Base-by-base conservation (phyloP, 2,329 filamentous ascomycete genomes). In the Fusarium metavorans region DNA sequence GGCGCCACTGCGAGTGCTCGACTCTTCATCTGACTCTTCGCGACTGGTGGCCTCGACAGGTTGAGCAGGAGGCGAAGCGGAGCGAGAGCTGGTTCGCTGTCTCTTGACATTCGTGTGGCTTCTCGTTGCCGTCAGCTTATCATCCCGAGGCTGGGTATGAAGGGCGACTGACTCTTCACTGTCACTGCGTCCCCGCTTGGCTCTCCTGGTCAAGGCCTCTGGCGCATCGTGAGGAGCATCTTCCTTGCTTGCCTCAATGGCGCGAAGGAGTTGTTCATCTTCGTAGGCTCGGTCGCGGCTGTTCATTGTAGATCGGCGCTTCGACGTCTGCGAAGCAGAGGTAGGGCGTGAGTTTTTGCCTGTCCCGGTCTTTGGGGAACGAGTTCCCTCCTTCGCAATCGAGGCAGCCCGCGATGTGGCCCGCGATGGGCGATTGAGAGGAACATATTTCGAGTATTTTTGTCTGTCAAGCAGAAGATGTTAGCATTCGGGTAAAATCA, bases 251-350 rank as follows among this genome's bases (percentile, higher is more conserved):
- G 97, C 95, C 82, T 98, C 96, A 77, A 99, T 95, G 34, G 96
- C 97, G 76, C 94, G 91, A 64, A 95, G 91, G 43, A 99, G 83
- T 79, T 95, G 92, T 77, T 97, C 95, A 83, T 99, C 97, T 75
- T 98, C 95, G 78, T 98, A 98, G 25, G 95, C 96, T 48, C 96
- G 95, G 82, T 95, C 93, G 72, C 96, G 92, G 82, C 97, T 99
- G 81, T 98, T 98, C 95, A 98, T 98, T 8, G 97, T 99, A 23
- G 95, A 98, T 32, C 97, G 91, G 69, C 97, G 91, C 82, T 98
- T 98, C 41, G 92, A 76, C 14, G 64, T 88, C 64, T 91, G 88
- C 50, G 84, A 85, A 13, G 84, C 81, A 1, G 87, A 84, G 11
- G 86, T 87, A 64, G 86, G 86, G 57, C 87, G 90, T 74, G 85